Percentiles rank a stretch among this genome's conserved stretches.
These are phyloP conservation scores for Mortierella sp. DNA, from an alignment of 371 early-diverging fungal genomes.

Conservation along the genomic window DNA sequence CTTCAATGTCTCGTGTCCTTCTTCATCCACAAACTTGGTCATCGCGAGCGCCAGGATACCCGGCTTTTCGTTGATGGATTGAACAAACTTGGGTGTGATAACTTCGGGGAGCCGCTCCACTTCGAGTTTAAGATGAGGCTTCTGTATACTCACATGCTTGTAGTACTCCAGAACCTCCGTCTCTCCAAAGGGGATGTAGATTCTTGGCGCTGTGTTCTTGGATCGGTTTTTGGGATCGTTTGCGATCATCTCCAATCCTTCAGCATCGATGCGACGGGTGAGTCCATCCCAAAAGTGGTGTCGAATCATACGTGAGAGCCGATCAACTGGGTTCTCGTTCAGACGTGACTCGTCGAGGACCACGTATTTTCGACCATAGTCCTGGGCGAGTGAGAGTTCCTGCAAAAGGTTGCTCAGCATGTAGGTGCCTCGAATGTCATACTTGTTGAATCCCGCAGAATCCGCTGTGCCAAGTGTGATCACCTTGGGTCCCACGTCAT, in stretches of 20 bases:
- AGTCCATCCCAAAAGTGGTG: slow-evolving; percentile 95
- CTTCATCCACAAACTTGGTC: slow-evolving; percentile 64
- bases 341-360: slow-evolving; percentile 88
- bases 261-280: slow-evolving; percentile 92
- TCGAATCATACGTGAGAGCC: slow-evolving; percentile 91
- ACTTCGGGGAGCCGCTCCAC: slow-evolving; percentile 86
- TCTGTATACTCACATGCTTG: slow-evolving; percentile 66
- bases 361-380: slow-evolving; percentile 86
- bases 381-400: slow-evolving; percentile 93
- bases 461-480: slow-evolving; percentile 90
- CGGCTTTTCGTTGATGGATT: slow-evolving; percentile 87
- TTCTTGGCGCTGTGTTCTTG: slow-evolving; percentile 79
- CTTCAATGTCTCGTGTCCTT: slow-evolving; percentile 63
- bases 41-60: slow-evolving; percentile 92
- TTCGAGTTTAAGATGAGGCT: slow-evolving; percentile 81
- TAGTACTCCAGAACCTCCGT: slow-evolving; percentile 84
- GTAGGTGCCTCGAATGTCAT: slow-evolving; percentile 96
- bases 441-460: slow-evolving; percentile 86
- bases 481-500: slow-evolving; percentile 92
- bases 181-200: slow-evolving; percentile 92
- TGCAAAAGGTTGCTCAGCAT: slow-evolving; percentile 94
- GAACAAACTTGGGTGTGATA: slow-evolving; percentile 92
- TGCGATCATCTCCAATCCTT: slow-evolving; percentile 90
- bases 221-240: slow-evolving; percentile 93
- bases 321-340: slow-evolving; percentile 94